phyloP scores from a whole-genome alignment of 176 grass and related monocot species.

The bread wheat (Triticum aestivum) region DNA sequence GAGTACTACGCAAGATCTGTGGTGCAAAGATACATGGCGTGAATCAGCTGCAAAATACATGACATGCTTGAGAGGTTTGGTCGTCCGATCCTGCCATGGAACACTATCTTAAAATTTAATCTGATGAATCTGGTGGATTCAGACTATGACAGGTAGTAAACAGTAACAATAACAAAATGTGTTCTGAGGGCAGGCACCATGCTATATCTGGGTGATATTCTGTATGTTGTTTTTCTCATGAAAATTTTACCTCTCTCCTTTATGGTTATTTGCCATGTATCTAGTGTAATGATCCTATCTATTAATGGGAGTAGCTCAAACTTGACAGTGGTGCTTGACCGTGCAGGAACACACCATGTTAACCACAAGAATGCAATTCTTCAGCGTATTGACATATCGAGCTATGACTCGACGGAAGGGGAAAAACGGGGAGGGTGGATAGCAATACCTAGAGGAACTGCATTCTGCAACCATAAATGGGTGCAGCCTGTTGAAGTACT shows the following conservation, averaged over 20 bases:
- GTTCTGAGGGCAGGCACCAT: background rate
- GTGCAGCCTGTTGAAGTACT: constrained; percentile 62
- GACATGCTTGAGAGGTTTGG: constrained; percentile 1
- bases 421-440: constrained; percentile 2
- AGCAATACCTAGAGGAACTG: constrained; percentile 79
- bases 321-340: constrained; percentile 88
- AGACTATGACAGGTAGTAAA: background rate
- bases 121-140: background rate
- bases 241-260: constrained; percentile 80
- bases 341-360: constrained; percentile 72
- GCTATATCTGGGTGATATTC: background rate
- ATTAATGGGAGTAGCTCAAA: constrained; percentile 88
- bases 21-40: background rate
- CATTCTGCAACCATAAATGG: constrained; percentile 83
- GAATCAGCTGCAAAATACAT: constrained; percentile 1
- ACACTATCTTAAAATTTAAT: background rate
- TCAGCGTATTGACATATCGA: constrained; percentile 21
- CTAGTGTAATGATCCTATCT: constrained; percentile 90
- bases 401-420: background rate
- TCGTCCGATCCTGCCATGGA: too few relatives aligned
- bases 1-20: constrained; percentile 56
- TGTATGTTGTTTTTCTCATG: background rate
- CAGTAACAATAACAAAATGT: background rate
- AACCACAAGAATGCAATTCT: constrained; percentile 7
- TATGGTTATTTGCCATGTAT: constrained; percentile 82